Evolutionary conservation across 805 yeast genomes (phyloP), one percentile per base, ranked within the genome.

Genomic region (Komagataella populi): DNA sequence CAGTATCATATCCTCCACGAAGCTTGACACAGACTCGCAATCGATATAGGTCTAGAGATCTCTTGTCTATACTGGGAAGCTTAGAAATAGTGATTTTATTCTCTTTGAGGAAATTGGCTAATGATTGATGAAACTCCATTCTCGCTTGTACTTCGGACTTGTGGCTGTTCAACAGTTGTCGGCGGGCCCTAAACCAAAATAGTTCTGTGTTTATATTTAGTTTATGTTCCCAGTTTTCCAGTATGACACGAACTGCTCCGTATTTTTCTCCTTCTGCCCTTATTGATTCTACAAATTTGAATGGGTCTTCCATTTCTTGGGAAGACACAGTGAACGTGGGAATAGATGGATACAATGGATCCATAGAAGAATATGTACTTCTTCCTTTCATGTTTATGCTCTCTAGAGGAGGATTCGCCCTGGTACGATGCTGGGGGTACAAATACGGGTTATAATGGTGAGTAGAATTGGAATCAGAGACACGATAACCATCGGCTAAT

Each of bases 211-310:
- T 74, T 18, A 68, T 57, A 8, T 63, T 53, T 50, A 65, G 66
- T 8, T 55, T 57, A 17, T 48, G 50, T 17, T 66, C 61, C 69
- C 77, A 77, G 1, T 56, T 58, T 0, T 53, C 53, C 0, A 91
- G 90, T 6, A 76, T 69, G 2, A 90, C 62, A 60, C 89, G 90
- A 47, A 88, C 65, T 59, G 93, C 89, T 0, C 96, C 96, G 62
- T 73, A 79, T 24, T 67, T 62, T 36, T 62, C 65, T 2, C 93
- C 96, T 7, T 72, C 58, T 0, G 72, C 69, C 10, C 66, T 63
- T 1, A 79, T 63, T 12, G 76, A 70, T 20, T 84, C 83, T 16
- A 87, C 68, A 56, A 81, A 84, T n/a, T 63, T 63, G 18, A 83
- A 76, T 1, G 96, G 95, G 61, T 84, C 82, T 8, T 64, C 59